Base-by-base conservation (phyloP, 371 early-diverging fungal genomes). In the Mortierella sp. region DNA sequence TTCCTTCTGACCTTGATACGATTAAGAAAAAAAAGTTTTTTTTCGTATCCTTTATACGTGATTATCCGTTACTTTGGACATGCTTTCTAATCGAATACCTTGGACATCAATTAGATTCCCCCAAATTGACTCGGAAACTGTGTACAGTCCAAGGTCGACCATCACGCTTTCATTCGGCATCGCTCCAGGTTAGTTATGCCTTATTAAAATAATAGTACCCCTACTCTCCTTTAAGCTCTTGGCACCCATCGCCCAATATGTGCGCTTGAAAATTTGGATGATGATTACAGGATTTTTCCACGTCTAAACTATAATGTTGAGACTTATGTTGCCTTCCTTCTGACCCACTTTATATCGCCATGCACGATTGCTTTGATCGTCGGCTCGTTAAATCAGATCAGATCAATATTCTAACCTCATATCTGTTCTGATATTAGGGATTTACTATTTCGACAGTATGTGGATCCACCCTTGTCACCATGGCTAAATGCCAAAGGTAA, bases 281-380 rank as follows among this genome's bases (percentile, higher is more conserved):
- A 74, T 73, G 74, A 74, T 66, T 78, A 73, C 74, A 73, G 66
- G 70, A 70, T 66, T 75, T 70, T 73, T 78, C 78, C 78, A 70
- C 45, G 78, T 78, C 78, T 78, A 78, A 78, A 78, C 70, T 68
- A 78, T 52, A 20, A 73, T 78, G 78, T 78, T 78, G 78, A 78
- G 69, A 73, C 45, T 68, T 57, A 66, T 78, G 78, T 78, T 78
- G 78, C 78, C 78, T 78, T 78, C 78, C 78, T 78, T 73, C 78
- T 78, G 78, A 78, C 78, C 77, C 43, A 26, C 32, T 60, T 60
- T 16, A 18, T 18, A 55, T 20, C 55, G 20, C 24, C 55, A n/a
- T 43, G 11, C 43, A 43, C 16, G 43, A 11, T 11, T 43, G 43
- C 16, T 11, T 43, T 43, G 43, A 16, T 5, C 43, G 16, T 51